Evolutionary conservation across 2,329 filamentous ascomycete species (phyloP).

Genomic region (Neocucurbitaria cava): DNA sequence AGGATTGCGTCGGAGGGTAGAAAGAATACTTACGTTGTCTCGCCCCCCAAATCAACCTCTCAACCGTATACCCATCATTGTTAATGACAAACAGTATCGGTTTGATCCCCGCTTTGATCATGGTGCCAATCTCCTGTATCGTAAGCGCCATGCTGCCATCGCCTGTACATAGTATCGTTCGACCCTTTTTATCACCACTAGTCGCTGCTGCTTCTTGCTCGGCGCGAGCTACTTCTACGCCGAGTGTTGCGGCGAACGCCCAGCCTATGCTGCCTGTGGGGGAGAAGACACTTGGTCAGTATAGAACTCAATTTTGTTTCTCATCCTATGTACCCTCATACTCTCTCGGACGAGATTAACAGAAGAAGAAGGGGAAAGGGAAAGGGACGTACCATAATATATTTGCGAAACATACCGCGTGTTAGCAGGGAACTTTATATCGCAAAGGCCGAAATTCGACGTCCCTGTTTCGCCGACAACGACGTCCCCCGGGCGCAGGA

Average conservation of each 20-base stretch:
- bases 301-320: too few relatives aligned
- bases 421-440: slow-evolving; percentile 38
- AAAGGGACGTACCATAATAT: slow-evolving; percentile 44
- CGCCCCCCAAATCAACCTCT: slow-evolving; percentile 56
- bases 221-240: slow-evolving; percentile 56
- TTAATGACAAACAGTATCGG: slow-evolving; percentile 54
- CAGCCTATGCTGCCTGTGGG: slow-evolving; percentile 49
- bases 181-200: neutral
- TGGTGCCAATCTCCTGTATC: slow-evolving; percentile 69
- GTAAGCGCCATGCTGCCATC: slow-evolving; percentile 73
- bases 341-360: too few relatives aligned
- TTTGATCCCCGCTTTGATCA: slow-evolving; percentile 56
- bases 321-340: neutral
- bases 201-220: slow-evolving; percentile 51
- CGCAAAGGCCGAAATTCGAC: slow-evolving; percentile 48
- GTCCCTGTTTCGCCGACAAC: slow-evolving; percentile 54
- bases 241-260: slow-evolving; percentile 52
- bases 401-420: slow-evolving; percentile 48
- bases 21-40: slow-evolving; percentile 32
- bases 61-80: slow-evolving; percentile 57
- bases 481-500: slow-evolving; percentile 48
- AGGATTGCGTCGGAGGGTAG: too few relatives aligned
- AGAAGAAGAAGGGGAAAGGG: neutral
- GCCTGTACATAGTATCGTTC: slow-evolving; percentile 66
- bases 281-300: neutral